Conservation (phyloP, 179 eudicot genomes). For the Sideroxylon spinosum region DNA sequence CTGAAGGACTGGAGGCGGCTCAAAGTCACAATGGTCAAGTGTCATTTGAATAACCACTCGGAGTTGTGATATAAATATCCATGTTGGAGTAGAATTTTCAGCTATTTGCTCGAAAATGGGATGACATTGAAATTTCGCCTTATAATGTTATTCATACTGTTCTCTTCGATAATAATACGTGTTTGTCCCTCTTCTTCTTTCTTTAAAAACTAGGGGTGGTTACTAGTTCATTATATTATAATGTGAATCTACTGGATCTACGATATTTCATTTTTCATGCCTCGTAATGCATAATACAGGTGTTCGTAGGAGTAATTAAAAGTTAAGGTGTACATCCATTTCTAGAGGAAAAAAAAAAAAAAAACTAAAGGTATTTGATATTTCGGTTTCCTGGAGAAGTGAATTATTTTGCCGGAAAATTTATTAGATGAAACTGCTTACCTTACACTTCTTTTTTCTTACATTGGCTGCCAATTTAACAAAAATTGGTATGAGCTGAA, state of each 20-base stretch:
- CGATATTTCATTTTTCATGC: neutral
- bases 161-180: neutral
- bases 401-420: too few species aligned
- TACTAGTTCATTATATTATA: neutral
- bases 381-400: too few species aligned
- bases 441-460: neutral
- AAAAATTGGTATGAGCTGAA: too few species aligned
- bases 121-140: constrained; percentile 5
- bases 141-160: neutral
- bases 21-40: constrained; percentile 9
- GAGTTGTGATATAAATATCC: constrained; percentile 9
- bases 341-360: too few species aligned
- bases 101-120: constrained; percentile 1
- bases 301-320: neutral
- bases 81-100: constrained; percentile 23
- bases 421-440: neutral
- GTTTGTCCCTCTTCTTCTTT: neutral
- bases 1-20: constrained; percentile 28
- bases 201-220: neutral
- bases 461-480: too few species aligned
- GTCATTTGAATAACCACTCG: constrained; percentile 18
- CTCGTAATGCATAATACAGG: neutral
- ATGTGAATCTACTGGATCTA: neutral
- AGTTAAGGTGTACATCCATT: too few species aligned
- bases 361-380: too few species aligned